phyloP scores from a whole-genome alignment of 495 filamentous ascomycete species.

The Podospora pseudoanserina region DNA sequence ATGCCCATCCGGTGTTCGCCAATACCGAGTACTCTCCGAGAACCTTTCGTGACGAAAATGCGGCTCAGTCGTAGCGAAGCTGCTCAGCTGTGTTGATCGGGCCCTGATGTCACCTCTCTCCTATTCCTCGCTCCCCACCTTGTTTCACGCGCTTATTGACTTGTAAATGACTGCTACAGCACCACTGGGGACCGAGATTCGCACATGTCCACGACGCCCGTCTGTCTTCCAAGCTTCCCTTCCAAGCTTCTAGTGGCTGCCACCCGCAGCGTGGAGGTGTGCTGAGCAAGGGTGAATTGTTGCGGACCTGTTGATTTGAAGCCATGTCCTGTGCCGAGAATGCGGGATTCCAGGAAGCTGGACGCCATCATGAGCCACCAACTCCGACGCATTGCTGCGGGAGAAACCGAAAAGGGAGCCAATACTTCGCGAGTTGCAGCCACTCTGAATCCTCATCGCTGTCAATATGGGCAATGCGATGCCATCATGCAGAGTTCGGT shows the following conservation, averaged over 20 bases:
- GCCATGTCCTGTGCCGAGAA: slow-evolving; percentile 15
- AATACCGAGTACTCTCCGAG: not conserved
- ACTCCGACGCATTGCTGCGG: slow-evolving; percentile 17
- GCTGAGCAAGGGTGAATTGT: slow-evolving; percentile 5
- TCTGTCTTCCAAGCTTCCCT: not conserved
- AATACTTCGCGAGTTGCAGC: not conserved
- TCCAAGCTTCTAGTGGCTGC: not conserved
- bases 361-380: slow-evolving; percentile 12
- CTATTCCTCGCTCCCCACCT: not conserved
- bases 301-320: not conserved
- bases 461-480: not conserved
- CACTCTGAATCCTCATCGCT: not conserved
- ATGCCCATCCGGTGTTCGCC: not conserved
- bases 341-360: slow-evolving; percentile 19
- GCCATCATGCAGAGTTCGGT: not conserved
- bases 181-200: no score
- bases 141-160: not conserved
- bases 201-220: not conserved
- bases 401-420: slow-evolving; percentile 19
- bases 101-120: not conserved
- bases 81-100: not conserved
- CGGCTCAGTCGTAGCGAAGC: not conserved
- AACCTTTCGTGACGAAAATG: not conserved
- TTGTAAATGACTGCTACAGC: no score
- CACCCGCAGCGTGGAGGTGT: not conserved